These are phyloP conservation scores for Chondrus crispus DNA, from an alignment of 23 red algal species.

Conservation along the genomic window DNA sequence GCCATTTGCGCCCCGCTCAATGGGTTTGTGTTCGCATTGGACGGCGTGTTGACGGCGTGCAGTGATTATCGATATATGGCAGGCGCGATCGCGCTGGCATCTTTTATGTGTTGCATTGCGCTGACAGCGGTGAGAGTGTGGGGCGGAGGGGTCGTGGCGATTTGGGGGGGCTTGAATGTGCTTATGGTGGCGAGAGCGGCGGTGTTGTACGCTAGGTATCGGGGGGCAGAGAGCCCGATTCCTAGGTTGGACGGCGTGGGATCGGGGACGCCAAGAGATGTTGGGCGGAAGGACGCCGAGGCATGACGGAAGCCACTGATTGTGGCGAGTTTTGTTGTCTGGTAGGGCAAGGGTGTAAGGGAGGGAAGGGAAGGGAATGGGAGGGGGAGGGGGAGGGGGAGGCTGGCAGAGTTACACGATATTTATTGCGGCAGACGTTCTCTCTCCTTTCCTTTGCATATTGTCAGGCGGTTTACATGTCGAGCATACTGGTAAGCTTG, in stretches of 20 bases:
- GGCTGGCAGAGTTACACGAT: too few species aligned
- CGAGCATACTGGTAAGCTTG: constrained; percentile 18
- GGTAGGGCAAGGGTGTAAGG: neutral
- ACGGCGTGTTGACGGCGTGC: constrained; percentile 49
- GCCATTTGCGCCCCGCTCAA: constrained; percentile 58
- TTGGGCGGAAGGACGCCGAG: too few species aligned
- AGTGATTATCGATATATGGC: constrained; percentile 71
- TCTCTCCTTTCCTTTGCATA: neutral
- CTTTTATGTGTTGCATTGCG: neutral
- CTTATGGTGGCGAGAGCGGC: constrained; percentile 49
- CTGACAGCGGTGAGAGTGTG: neutral
- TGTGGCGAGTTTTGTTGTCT: too few species aligned
- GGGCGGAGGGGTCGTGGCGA: constrained; percentile 10
- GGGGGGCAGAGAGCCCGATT: constrained; percentile 14
- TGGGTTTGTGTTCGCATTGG: constrained; percentile 55
- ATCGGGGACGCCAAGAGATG: too few species aligned
- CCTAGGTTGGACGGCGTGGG: neutral
- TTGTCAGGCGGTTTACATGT: constrained; percentile 12
- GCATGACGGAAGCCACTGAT: too few species aligned
- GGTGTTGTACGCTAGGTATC: constrained; percentile 35
- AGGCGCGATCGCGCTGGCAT: constrained; percentile 34
- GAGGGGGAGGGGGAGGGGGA: neutral
- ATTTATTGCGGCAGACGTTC: neutral
- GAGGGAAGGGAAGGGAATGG: neutral
- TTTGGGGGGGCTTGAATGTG: constrained; percentile 51